phyloP scores from a whole-genome alignment of 2,329 filamentous ascomycete genomes.

The Colletotrichum lentis region DNA sequence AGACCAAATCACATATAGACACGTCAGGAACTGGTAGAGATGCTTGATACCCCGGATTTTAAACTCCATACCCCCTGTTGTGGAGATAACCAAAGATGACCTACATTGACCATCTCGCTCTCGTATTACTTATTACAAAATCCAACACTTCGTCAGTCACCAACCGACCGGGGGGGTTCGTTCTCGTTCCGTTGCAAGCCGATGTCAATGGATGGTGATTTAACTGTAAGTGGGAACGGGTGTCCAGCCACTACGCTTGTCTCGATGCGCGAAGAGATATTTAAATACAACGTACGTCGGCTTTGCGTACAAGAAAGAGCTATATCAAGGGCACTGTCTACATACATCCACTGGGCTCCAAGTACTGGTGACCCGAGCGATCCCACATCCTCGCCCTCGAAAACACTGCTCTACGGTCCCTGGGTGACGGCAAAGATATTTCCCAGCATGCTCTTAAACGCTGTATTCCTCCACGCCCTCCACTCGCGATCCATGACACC shows the following conservation, averaged over 20 bases:
- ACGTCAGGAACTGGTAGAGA: conserved; percentile 11
- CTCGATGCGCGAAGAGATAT: no score
- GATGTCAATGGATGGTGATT: not conserved
- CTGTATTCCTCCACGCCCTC: conserved; percentile 50
- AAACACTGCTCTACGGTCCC: conserved; percentile 42
- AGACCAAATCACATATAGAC: not conserved
- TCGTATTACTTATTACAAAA: not conserved
- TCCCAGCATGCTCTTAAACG: conserved; percentile 49
- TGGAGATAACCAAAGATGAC: not conserved
- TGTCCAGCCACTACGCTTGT: not conserved
- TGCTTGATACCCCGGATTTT: conserved; percentile 29
- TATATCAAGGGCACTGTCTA: not conserved
- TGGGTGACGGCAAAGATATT: conserved; percentile 52
- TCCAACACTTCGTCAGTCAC: not conserved
- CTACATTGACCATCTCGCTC: not conserved
- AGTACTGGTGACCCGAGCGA: not conserved
- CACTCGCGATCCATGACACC: conserved; percentile 57
- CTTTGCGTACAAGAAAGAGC: no score
- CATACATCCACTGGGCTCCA: not conserved
- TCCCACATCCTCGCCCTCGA: not conserved
- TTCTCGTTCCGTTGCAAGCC: not conserved
- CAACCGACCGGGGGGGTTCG: not conserved
- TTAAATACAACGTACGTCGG: no score
- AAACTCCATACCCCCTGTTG: not conserved
- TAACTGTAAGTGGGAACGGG: no score